phyloP scores from a whole-genome alignment of 768 basidiomycete genomes.

The Mycena vulgaris region DNA sequence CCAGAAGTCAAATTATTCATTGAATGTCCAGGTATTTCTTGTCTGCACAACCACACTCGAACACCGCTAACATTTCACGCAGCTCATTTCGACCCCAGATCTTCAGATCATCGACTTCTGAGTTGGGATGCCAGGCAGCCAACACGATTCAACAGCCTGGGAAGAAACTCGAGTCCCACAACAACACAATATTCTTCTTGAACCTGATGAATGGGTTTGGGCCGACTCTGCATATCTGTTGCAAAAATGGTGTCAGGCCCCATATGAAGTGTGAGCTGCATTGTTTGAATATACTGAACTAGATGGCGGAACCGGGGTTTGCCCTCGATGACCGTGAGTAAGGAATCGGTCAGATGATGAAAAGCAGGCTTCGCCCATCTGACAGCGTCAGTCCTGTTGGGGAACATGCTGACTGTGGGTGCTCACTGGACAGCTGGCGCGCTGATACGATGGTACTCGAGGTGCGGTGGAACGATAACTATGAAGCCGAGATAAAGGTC shows the following conservation, averaged over 20 bases:
- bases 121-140: conserved; percentile 50
- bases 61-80: conserved; percentile 22
- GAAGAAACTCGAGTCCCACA: background rate
- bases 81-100: conserved; percentile 25
- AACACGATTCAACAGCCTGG: conserved; percentile 47
- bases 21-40: conserved; percentile 41
- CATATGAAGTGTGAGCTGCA: too few species aligned
- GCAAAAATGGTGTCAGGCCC: too few species aligned
- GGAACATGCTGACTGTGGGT: too few species aligned
- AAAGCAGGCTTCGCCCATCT: background rate
- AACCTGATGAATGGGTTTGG: conserved; percentile 4
- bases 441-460: too few species aligned
- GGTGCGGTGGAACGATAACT: too few species aligned
- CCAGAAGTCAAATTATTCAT: conserved; percentile 47
- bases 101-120: conserved; percentile 48
- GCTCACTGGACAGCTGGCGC: too few species aligned
- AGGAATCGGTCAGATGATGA: background rate
- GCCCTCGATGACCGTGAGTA: background rate
- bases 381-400: too few species aligned
- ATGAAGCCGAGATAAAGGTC: too few species aligned
- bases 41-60: background rate
- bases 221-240: conserved; percentile 45
- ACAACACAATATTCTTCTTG: background rate
- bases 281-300: too few species aligned
- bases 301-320: too few species aligned